phyloP scores from a whole-genome alignment of 2,329 filamentous ascomycete genomes.

The Hypoxylon sp. region DNA sequence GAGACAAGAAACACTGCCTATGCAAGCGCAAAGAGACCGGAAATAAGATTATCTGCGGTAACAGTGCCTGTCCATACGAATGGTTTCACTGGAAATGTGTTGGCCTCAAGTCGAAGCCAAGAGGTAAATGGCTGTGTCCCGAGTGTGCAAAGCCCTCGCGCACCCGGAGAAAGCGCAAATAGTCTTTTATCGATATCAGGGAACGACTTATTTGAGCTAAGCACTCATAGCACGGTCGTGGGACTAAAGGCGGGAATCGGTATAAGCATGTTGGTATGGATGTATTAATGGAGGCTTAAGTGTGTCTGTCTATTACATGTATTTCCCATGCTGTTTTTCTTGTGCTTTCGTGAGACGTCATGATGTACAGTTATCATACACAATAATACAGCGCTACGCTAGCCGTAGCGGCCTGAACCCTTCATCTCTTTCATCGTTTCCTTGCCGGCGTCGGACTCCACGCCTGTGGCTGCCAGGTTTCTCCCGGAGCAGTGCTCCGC shows the following conservation, averaged over 20 bases:
- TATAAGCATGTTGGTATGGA: neutral
- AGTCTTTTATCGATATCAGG: slow-evolving; percentile 11
- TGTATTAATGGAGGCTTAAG: slow-evolving; percentile 4
- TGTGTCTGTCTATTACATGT: slow-evolving; percentile 26
- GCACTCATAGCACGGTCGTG: neutral
- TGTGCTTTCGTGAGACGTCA: slow-evolving; percentile 24
- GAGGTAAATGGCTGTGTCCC: slow-evolving; percentile 42
- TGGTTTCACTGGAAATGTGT: slow-evolving; percentile 46
- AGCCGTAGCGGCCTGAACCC: neutral
- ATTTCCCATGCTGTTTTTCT: slow-evolving; percentile 7
- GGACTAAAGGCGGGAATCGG: neutral
- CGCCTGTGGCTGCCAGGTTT: slow-evolving; percentile 76
- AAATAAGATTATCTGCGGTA: slow-evolving; percentile 40
- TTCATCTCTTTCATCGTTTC: slow-evolving; percentile 53
- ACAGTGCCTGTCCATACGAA: slow-evolving; percentile 32
- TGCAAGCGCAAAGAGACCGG: slow-evolving; percentile 33
- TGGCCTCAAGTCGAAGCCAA: slow-evolving; percentile 37
- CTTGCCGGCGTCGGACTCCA: slow-evolving; percentile 67
- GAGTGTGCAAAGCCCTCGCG: slow-evolving; percentile 27
- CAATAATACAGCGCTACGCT: slow-evolving; percentile 32
- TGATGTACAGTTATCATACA: slow-evolving; percentile 38
- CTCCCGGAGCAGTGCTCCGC: slow-evolving; percentile 67
- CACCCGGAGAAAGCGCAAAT: slow-evolving; percentile 18
- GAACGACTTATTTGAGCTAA: neutral
- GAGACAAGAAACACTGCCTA: slow-evolving; percentile 32